Evolutionary conservation across 129 eudicot species (phyloP).

Genomic region (Arctium minus): DNA sequence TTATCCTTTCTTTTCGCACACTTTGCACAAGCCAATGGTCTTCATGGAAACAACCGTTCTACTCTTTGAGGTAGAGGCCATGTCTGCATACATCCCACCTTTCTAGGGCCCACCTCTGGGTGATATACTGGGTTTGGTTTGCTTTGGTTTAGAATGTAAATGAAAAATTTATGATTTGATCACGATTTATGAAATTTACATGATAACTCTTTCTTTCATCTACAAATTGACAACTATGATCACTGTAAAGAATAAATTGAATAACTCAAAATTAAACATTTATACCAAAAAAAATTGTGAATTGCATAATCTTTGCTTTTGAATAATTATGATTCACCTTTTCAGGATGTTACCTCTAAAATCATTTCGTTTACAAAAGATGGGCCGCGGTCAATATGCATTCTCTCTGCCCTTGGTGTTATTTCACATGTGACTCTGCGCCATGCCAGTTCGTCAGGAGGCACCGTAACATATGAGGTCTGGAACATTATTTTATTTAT

Average conservation of each 20-base stretch:
- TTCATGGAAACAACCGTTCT: neutral
- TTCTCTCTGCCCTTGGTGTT: constrained; percentile 63
- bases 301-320: neutral
- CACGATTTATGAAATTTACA: neutral
- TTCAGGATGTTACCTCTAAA: constrained; percentile 66
- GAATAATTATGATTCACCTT: neutral
- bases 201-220: neutral
- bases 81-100: neutral
- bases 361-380: constrained; percentile 56
- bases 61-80: neutral
- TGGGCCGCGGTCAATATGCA: constrained; percentile 78
- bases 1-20: neutral
- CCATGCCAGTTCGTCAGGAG: constrained; percentile 63
- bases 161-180: neutral
- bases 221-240: neutral
- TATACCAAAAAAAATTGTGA: neutral
- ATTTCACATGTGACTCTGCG: constrained; percentile 71
- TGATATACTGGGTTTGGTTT: too few relatives aligned
- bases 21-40: too few relatives aligned
- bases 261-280: neutral
- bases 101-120: neutral
- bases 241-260: neutral
- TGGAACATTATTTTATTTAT: neutral
- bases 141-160: too few relatives aligned
- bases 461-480: constrained; percentile 77